Base-by-base conservation (phyloP, 805 yeast species). In the Metschnikowia cerradonensis region DNA sequence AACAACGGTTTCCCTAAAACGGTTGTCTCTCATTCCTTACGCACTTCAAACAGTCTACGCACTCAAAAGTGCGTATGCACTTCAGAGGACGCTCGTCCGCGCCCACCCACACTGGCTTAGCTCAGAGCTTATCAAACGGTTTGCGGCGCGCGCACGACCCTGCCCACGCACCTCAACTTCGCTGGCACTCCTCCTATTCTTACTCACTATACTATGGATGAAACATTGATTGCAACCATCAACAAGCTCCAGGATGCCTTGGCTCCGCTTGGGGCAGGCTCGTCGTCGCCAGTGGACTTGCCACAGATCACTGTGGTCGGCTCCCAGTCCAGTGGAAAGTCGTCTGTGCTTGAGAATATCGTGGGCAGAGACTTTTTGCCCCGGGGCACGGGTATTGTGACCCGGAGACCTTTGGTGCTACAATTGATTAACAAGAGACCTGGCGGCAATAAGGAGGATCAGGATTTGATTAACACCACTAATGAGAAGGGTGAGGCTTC, bases 251-350 rank as follows among this genome's bases (percentile, higher is more conserved):
- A 91, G 73, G 98, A 92, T 67, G 99, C 96, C n/a, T 80, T 94
- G 65, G 96, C 97, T 30, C 96, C 97, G 10, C 78, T 92, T 41
- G 98, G 97, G 22, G 91, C 91, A 30, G 94, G 95, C 23, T 81
- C 95, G 8, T 72, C 81, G 39, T 86, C 94, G n/a, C 95, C 96
- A 13, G 90, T 90, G 48, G 96, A 90, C 68, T 77, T 90, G 58
- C 96, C 96, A 14, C 96, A 90, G 68, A 90, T 90, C 63, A 89
- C 96, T n/a, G 96, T 89, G 35, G 96, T 89, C 41, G 96, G 96
- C 38, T 88, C 96, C 4, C 96, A 89, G 67, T 88, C 96, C 40
- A 78, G 87, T 54, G 96, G 96, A 56, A 89, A 89, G 70, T 85
- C 92, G 22, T 88, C 96, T 0, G 96, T 89, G 17, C 78, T 89